Evolutionary conservation across 1,139 yeast genomes (phyloP).

Genomic region (Debaryomycetaceae sp.): DNA sequence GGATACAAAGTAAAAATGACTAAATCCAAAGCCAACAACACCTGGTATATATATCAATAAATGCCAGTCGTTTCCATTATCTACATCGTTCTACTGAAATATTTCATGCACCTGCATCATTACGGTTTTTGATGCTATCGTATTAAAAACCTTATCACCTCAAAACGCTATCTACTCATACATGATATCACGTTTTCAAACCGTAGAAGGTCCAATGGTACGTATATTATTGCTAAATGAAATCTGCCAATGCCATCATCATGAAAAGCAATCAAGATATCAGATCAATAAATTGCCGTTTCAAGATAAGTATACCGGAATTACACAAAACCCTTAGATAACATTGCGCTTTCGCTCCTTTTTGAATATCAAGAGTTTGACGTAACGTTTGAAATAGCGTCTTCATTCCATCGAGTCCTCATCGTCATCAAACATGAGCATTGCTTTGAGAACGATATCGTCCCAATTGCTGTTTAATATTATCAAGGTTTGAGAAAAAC

Average conservation of each 20-base stretch:
- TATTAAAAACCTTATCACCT: background rate
- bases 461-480: slow-evolving; percentile 44
- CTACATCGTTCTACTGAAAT: background rate
- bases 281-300: background rate
- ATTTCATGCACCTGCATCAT: too few relatives aligned
- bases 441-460: slow-evolving; percentile 29
- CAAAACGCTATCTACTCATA: background rate
- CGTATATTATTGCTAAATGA: background rate
- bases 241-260: background rate
- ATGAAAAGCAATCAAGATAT: background rate
- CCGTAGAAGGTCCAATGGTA: background rate
- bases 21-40: too few relatives aligned
- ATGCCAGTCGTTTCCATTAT: background rate
- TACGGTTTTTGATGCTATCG: too few relatives aligned
- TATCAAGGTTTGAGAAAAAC: slow-evolving; percentile 49
- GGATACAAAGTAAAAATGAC: too few relatives aligned
- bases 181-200: background rate
- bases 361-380: too few relatives aligned
- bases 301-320: background rate
- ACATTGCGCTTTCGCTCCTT: background rate
- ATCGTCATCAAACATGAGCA: slow-evolving; percentile 18
- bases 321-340: background rate
- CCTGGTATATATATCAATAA: too few relatives aligned
- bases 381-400: background rate
- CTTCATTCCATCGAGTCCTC: slow-evolving; percentile 9